Base-by-base conservation (phyloP, 306 rosid species). In the Quercus rubra region DNA sequence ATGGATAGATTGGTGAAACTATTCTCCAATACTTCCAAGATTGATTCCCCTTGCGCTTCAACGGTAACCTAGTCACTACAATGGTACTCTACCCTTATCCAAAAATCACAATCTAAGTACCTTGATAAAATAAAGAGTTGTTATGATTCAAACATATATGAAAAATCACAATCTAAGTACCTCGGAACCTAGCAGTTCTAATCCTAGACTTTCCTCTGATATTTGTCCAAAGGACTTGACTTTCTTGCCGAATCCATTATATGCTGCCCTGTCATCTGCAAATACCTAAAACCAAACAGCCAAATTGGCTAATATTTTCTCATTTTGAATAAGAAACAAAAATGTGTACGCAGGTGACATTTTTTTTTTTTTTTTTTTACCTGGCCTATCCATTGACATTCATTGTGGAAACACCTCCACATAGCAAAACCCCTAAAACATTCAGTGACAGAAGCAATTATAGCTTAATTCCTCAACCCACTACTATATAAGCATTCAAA, bases 401-500 rank as follows among this genome's bases (percentile, higher is more conserved):
- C 76, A 70, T 74, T 66, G 59, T 83, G 93, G 81, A 92, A 94
- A 79, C 98, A 94, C 85, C 98, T 89, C 97, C 97, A 92, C 97
- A 91, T 91, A 46, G 97, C 98, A 79, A 91, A 85, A 74, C 85
- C 92, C 80, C 97, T 94, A 71, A 56, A 74, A 54, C 23, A 58
- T 55, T 72, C 77, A 85, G 61, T 56, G n/a, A 54, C 77, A 82
- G n/a, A 49, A 69, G 61, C 63, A 55, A 67, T 49, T 55, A 80
- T 43, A 70, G 11, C 61, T 23, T 33, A 81, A 25, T 64, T 38
- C 35, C 73, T 54, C 85, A 81, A 59, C 21, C 70, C 71, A 85
- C 30, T 64, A 66, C 19, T 30, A 11, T 20, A 21, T 72, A 80
- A 55, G 20, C 33, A 71, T 33, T 55, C 43, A 71, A 20, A 23